Evolutionary conservation across 2,329 filamentous ascomycete genomes (phyloP).

Genomic region (Falciphora oryzae): DNA sequence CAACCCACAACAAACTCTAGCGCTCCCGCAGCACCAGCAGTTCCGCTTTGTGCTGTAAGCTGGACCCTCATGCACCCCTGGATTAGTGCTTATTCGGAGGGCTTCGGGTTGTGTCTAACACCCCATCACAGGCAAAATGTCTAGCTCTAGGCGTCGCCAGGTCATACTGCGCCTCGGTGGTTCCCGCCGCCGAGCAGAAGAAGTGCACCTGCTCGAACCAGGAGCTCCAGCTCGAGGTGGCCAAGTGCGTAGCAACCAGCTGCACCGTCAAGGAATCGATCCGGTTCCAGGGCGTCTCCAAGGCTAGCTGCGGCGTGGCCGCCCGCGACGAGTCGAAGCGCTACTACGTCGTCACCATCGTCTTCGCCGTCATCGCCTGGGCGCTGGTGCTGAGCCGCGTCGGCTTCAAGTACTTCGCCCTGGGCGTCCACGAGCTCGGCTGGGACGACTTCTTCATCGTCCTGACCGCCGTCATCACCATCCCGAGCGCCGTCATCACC

Average conservation of each 20-base stretch:
- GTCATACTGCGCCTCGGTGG: background rate
- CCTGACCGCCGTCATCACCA: background rate
- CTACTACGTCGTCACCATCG: conserved; percentile 24
- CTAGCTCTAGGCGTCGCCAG: background rate
- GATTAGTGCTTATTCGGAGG: no score
- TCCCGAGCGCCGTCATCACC: conserved; percentile 5
- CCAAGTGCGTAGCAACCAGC: conserved; percentile 10
- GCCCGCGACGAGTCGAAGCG: conserved; percentile 24
- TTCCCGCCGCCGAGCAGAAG: conserved; percentile 1
- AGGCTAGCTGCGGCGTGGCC: conserved; percentile 21
- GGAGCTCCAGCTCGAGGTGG: background rate
- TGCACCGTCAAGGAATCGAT: conserved; percentile 13
- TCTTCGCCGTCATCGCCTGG: conserved; percentile 28
- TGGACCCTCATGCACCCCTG: no score
- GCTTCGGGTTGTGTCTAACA: no score
- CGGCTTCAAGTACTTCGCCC: conserved; percentile 25
- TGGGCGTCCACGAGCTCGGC: conserved; percentile 20
- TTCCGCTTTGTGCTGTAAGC: no score
- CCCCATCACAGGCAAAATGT: no score
- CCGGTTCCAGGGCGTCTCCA: conserved; percentile 14
- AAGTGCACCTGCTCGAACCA: conserved; percentile 12
- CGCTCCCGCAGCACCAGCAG: no score
- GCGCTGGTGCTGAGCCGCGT: conserved; percentile 33
- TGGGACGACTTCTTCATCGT: conserved; percentile 5
- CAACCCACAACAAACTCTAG: no score